Evolutionary conservation across 1,139 yeast species (phyloP).

Genomic region (Saccharomyces hybrid): DNA sequence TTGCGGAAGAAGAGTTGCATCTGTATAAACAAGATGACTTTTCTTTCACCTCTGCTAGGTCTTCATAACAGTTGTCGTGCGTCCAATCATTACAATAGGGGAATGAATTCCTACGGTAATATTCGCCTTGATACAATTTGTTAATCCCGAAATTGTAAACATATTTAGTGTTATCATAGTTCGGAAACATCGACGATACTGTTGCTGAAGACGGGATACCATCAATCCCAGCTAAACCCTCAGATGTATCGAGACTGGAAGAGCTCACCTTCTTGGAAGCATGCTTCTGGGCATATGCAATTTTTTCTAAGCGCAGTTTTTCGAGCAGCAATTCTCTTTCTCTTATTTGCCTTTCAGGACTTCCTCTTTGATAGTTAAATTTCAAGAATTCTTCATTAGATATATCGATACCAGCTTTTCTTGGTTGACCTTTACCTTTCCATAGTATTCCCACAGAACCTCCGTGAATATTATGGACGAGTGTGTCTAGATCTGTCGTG

Average conservation of each 20-base stretch:
- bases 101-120: constrained; percentile 20
- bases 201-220: constrained; percentile 13
- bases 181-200: constrained; percentile 25
- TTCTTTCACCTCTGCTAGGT: background rate
- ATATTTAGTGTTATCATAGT: constrained; percentile 21
- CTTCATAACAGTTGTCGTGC: background rate
- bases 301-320: constrained; percentile 7
- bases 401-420: constrained; percentile 35
- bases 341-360: constrained; percentile 25
- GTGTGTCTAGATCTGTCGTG: constrained; percentile 42
- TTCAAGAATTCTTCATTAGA: constrained; percentile 18
- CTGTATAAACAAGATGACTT: constrained; percentile 10
- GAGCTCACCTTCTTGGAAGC: background rate
- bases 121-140: constrained; percentile 18
- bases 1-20: constrained; percentile 39
- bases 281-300: background rate
- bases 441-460: constrained; percentile 44
- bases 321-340: constrained; percentile 16
- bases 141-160: constrained; percentile 14
- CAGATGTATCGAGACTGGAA: background rate
- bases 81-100: constrained; percentile 13
- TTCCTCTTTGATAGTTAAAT: constrained; percentile 29
- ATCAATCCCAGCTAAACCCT: background rate
- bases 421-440: constrained; percentile 38
- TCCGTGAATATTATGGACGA: constrained; percentile 36